Base-by-base conservation (phyloP, 169 alveolate genomes). In the Prorocentrum cordatum region DNA sequence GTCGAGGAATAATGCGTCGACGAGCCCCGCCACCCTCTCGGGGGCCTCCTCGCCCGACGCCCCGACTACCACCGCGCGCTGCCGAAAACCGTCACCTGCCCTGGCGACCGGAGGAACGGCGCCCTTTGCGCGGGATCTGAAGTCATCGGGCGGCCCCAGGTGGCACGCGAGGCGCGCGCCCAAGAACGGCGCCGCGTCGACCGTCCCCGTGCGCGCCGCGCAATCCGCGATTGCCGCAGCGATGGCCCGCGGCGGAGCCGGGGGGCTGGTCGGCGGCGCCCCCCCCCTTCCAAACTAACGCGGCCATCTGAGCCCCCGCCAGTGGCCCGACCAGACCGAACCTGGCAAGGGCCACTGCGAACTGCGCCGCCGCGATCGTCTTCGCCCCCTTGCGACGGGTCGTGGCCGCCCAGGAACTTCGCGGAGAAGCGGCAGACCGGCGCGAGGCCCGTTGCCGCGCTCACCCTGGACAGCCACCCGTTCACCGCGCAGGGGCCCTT, bases 21-120 rank as follows among this genome's bases (percentile, higher is more conserved):
- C 75, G 88, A 29, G 59, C 5, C 58, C 88, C 3, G 66, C 88
- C 0, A 59, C 67, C 45, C 38, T 79, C 75, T 79, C 88, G 6
- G 88, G 88, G 3, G 0, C 1, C 14, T 22, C 45, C 0, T 35
- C 62, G 5, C 59, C 88, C 45, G 20, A 10, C 24, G 38, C 77
- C 26, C 75, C 3, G 24, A 79, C 31, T 6, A 79, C 27, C 50
- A 79, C 33, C 1, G 33, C 36, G 14, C 14, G 22, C 18, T 6
- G 18, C 24, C 18, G 33, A 32, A 4, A 59, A 26, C 59, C 62
- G 6, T 10, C 16, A 16, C 75, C 88, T 2, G 66, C 88, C 31
- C 35, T n/a, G 1, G 7, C 9, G 27, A 79, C 75, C 5, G 88
- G 77, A 1, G 62, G 24, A 6, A 79, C 75, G 1, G 59, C n/a